Evolutionary conservation across 371 early-diverging fungal species (phyloP).

Genomic region (Apophysomyces trapeziformis): DNA sequence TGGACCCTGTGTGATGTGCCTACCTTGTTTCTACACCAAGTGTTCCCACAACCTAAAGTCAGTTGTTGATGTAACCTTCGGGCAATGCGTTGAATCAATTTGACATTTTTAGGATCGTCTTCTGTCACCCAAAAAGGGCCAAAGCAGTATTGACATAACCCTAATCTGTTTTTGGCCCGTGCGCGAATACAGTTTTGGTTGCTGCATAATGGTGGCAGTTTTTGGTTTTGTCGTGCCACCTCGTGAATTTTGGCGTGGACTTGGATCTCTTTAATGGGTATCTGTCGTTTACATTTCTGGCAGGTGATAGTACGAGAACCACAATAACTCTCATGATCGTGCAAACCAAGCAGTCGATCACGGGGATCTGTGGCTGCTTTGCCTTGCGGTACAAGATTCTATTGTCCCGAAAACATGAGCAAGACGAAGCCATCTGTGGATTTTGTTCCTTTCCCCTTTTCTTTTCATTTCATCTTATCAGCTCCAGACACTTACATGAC

Average conservation of each 20-base stretch:
- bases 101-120: constrained; percentile 78
- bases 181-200: constrained; percentile 74
- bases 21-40: constrained; percentile 74
- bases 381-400: constrained; percentile 73
- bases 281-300: constrained; percentile 71
- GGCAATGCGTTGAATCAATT: constrained; percentile 76
- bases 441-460: neutral
- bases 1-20: neutral
- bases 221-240: constrained; percentile 62
- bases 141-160: constrained; percentile 80
- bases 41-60: constrained; percentile 75
- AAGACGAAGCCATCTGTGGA: constrained; percentile 14
- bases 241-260: constrained; percentile 79
- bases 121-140: constrained; percentile 82
- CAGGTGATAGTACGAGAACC: constrained; percentile 86
- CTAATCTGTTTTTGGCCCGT: constrained; percentile 56
- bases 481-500: constrained; percentile 55
- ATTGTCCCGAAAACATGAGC: neutral
- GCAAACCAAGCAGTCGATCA: constrained; percentile 71
- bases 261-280: constrained; percentile 81
- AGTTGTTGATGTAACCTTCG: constrained; percentile 76
- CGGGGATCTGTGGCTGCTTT: constrained; percentile 56
- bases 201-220: constrained; percentile 64
- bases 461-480: neutral
- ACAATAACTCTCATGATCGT: constrained; percentile 85